Base-by-base conservation (phyloP, 352 stramenopile genomes). In the Phytophthora sp. region DNA sequence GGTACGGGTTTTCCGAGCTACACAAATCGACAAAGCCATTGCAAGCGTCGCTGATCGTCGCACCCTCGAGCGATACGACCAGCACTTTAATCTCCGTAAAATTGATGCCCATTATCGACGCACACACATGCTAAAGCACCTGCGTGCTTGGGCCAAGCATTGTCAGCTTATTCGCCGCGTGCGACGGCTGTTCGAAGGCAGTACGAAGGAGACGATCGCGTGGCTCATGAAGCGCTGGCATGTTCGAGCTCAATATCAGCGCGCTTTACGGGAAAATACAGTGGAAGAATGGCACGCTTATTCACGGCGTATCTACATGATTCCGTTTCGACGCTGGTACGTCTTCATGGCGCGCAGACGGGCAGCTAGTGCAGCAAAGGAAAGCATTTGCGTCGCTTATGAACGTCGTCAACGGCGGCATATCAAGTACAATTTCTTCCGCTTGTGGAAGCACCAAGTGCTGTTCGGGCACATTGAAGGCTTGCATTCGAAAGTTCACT, bases 351-450 rank as follows among this genome's bases (percentile, higher is more conserved):
- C 73, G 4, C 45, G 74, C 3, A 69, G 70, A 24, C 81, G 80
- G 4, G 66, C 72, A 1, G 57, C 65, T 39, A 77, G 80, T n/a
- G 47, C 53, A 1, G 76, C 86, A 1, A 86, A 90, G 49, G 77
- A 88, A 42, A 82, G 66, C 33, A 86, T 94, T 44, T 92, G 84
- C 27, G 61, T 84, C 1, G 86, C 86, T 15, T 94, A 90, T 64
- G 71, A 88, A 47, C 80, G 84, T 0, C 73, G 86, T 6, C 74
- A 86, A 30, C 65, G 77, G 2, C 80, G 83, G 2, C 81, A 92
- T 24, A 82, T 58, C 29, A 90, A 90, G 76, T 94, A 92, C 67
- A 77, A 73, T 46, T 91, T 94, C 70, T 94, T 94, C 21, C 80
- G 84, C 1, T 56, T 94, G 11, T 94, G 86, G 86, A 90, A 93